These are phyloP conservation scores for Claviceps africana DNA, from an alignment of 2,329 filamentous ascomycete genomes.

Conservation along the genomic window DNA sequence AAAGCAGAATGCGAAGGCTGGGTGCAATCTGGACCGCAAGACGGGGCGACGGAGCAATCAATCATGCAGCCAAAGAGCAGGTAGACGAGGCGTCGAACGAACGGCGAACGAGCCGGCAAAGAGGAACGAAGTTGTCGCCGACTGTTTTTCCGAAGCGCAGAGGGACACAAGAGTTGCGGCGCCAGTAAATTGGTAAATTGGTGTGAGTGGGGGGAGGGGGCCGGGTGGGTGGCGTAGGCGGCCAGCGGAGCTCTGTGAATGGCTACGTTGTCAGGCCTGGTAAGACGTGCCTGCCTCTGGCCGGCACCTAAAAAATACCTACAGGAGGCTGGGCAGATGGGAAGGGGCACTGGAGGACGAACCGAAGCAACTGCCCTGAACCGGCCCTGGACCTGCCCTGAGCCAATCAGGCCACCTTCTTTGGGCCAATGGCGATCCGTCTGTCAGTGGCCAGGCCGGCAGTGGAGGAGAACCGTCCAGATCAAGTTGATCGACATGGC, in stretches of 20 bases:
- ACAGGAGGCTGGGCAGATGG: background rate
- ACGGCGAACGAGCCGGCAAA: background rate
- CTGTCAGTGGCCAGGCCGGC: background rate
- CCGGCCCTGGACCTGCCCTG: background rate
- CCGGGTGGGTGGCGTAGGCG: constrained; percentile 1
- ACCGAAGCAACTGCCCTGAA: background rate
- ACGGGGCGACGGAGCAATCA: background rate
- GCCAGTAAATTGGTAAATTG: constrained; percentile 3
- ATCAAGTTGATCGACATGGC: background rate
- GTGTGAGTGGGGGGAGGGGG: constrained; percentile 2
- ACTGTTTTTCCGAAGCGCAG: constrained; percentile 3
- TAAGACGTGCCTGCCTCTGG: no score
- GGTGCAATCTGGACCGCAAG: background rate
- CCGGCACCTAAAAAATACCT: background rate
- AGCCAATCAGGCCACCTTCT: background rate
- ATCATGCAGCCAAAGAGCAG: background rate
- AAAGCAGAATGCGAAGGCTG: background rate
- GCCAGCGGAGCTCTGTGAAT: constrained; percentile 7
- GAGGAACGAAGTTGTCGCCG: constrained; percentile 5
- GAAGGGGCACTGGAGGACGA: background rate
- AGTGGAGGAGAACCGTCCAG: background rate
- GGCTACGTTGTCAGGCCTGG: no score
- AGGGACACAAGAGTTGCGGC: background rate
- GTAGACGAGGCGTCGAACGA: background rate
- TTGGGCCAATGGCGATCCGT: background rate